A percentile compares a stretch with the other conserved stretches of the same genome.
phyloP scores from a whole-genome alignment of 1,284 basidiomycete genomes.

The Ceratobasidium sp. region DNA sequence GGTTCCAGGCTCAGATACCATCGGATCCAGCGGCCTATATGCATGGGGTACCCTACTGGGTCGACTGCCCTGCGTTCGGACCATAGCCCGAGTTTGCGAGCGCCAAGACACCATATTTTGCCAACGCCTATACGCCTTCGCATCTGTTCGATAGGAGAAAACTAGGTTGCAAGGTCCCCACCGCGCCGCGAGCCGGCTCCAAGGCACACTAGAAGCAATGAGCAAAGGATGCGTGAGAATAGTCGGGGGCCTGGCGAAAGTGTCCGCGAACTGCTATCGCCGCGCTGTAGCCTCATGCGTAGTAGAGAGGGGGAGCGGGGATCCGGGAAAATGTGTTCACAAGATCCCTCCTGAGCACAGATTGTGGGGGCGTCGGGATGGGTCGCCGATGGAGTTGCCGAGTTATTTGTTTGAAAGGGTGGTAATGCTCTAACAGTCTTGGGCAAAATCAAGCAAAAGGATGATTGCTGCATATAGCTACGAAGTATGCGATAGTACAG shows the following conservation, averaged over 20 bases:
- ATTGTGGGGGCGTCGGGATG: neutral
- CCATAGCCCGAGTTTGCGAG: too few species aligned
- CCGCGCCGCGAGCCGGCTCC: neutral
- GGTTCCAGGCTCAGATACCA: too few species aligned
- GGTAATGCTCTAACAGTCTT: neutral
- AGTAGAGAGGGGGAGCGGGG: neutral
- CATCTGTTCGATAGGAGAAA: neutral
- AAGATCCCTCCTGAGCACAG: neutral
- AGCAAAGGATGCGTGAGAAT: constrained; percentile 9
- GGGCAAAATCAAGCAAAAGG: neutral
- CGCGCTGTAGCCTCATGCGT: neutral
- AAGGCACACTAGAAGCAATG: neutral
- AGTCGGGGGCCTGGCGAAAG: neutral
- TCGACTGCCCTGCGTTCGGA: too few species aligned
- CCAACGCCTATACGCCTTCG: neutral
- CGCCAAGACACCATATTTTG: too few species aligned
- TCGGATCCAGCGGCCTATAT: too few species aligned
- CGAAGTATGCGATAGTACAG: constrained; percentile 40
- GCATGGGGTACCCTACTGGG: too few species aligned
- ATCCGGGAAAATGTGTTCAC: neutral
- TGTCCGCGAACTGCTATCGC: neutral
- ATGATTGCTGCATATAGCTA: constrained; percentile 35
- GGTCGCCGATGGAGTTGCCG: too few species aligned
- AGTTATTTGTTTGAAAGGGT: neutral
- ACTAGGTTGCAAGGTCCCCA: neutral